These are phyloP conservation scores for Termitomyces sp. DNA, from an alignment of 768 basidiomycete species.

Conservation along the genomic window DNA sequence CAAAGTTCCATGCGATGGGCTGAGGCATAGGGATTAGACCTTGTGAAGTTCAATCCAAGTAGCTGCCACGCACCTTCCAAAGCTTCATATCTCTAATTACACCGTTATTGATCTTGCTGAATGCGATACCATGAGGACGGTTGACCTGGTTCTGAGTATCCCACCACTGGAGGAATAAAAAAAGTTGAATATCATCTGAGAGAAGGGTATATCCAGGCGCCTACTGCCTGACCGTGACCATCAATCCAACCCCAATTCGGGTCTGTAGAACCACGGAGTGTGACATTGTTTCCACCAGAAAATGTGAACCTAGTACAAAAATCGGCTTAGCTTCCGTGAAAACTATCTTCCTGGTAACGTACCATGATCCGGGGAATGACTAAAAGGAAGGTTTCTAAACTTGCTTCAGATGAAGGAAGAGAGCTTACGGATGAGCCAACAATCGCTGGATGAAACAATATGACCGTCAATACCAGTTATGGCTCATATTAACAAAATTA, in stretches of 20 bases:
- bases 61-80: slow-evolving; percentile 34
- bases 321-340: not conserved
- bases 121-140: slow-evolving; percentile 50
- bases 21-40: slow-evolving; percentile 12
- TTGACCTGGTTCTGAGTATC: slow-evolving; percentile 45
- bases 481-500: not conserved
- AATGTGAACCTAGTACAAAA: slow-evolving; percentile 42
- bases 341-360: not conserved
- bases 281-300: slow-evolving; percentile 51
- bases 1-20: slow-evolving; percentile 59
- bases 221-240: slow-evolving; percentile 49
- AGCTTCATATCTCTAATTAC: slow-evolving; percentile 55
- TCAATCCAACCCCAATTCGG: slow-evolving; percentile 64
- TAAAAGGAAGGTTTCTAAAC: slow-evolving; percentile 11
- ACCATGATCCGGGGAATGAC: slow-evolving; percentile 45
- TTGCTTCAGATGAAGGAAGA: not conserved
- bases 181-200: not conserved
- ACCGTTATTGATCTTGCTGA: slow-evolving; percentile 47
- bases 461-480: not conserved
- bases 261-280: slow-evolving; percentile 48
- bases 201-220: slow-evolving; percentile 1
- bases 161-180: slow-evolving; percentile 51
- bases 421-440: slow-evolving; percentile 40
- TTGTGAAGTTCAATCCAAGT: not conserved
- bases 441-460: slow-evolving; percentile 23